Evolutionary conservation across 768 basidiomycete species (phyloP).

Genomic region (Trametes elegans): DNA sequence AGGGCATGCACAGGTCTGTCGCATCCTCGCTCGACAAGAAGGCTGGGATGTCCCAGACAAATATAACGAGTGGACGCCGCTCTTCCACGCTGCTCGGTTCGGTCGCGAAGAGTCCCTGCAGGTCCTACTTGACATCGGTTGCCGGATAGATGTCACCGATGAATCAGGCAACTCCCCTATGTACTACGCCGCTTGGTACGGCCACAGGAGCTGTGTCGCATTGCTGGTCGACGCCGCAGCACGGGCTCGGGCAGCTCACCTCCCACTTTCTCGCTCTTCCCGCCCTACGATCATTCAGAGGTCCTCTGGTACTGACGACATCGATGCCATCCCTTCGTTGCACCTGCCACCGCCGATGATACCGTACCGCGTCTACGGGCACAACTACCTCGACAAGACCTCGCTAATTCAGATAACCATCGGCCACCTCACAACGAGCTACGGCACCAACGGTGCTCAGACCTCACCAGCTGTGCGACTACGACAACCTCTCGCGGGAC

Average conservation of each 20-base stretch:
- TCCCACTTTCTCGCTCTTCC: conserved; percentile 25
- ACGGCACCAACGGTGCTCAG: conserved; percentile 32
- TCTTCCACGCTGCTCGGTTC: conserved; percentile 91
- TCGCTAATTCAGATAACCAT: conserved; percentile 85
- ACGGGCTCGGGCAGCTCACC: conserved; percentile 20
- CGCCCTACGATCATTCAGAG: conserved; percentile 23
- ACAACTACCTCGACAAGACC: conserved; percentile 88
- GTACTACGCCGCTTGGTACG: conserved; percentile 97
- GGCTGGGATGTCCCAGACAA: conserved; percentile 91
- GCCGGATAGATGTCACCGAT: conserved; percentile 72
- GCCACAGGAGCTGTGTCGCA: conserved; percentile 68
- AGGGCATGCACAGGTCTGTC: conserved; percentile 86
- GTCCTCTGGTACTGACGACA: conserved; percentile 53
- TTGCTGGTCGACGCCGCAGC: conserved; percentile 49
- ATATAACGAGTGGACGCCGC: conserved; percentile 97
- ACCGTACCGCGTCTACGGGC: conserved; percentile 96
- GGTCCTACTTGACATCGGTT: conserved; percentile 78
- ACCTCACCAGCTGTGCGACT: conserved; percentile 54
- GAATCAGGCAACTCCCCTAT: conserved; percentile 83
- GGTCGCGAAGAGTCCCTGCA: conserved; percentile 73
- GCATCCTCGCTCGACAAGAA: conserved; percentile 65
- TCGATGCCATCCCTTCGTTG: conserved; percentile 92
- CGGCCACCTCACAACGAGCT: conserved; percentile 55
- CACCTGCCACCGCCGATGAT: conserved; percentile 97
- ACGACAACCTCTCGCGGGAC: conserved; percentile 70